phyloP scores from a whole-genome alignment of 2,329 filamentous ascomycete species.

The Seiridium cupressi region DNA sequence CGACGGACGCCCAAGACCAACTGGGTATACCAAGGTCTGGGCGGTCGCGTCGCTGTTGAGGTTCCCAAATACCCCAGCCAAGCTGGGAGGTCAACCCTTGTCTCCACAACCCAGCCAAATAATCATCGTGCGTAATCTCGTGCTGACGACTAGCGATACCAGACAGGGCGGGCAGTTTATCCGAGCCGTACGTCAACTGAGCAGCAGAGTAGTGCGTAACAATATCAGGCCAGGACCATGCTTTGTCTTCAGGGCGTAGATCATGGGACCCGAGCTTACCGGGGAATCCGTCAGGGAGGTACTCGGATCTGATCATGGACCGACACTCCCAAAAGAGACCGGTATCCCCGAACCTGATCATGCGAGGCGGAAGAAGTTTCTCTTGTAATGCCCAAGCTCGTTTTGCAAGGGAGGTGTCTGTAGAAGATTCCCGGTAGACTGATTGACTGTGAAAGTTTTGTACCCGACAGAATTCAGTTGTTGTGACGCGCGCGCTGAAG shows the following conservation, averaged over 20 bases:
- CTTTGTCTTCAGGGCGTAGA: neutral
- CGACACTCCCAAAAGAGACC: slow-evolving; percentile 6
- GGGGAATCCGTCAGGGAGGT: neutral
- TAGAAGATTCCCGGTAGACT: neutral
- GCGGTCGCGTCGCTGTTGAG: neutral
- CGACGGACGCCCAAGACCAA: slow-evolving; percentile 5
- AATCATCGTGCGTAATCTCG: neutral
- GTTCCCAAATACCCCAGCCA: neutral
- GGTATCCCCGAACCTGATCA: neutral
- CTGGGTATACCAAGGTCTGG: neutral
- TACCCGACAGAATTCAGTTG: neutral
- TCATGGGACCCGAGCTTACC: neutral
- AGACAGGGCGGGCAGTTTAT: neutral
- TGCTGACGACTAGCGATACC: neutral
- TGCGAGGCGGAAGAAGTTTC: neutral
- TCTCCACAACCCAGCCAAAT: slow-evolving; percentile 4
- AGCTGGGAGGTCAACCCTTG: neutral
- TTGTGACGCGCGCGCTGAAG: neutral
- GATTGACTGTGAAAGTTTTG: neutral
- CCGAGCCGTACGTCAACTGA: neutral
- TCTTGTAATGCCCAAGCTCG: slow-evolving; percentile 1
- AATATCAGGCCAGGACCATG: neutral
- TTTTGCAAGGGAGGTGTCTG: neutral
- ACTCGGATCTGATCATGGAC: neutral
- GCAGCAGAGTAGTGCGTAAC: neutral